Conservation (phyloP, 352 stramenopile species). For the Globisporangium camurandrum region DNA sequence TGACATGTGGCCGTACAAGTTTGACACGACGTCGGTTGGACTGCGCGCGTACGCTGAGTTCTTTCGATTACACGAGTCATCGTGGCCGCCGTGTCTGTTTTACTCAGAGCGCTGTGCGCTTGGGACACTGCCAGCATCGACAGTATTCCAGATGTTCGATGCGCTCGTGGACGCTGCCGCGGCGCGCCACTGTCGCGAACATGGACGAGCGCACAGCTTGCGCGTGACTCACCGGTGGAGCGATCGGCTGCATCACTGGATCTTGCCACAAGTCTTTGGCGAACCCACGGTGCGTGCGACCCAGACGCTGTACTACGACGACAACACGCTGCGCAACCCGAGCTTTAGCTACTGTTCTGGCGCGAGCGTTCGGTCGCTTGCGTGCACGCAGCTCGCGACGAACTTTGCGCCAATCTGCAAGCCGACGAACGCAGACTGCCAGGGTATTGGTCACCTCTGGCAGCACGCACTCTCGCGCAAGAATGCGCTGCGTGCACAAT, state of each 20-base stretch:
- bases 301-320: constrained; percentile 14
- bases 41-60: constrained; percentile 13
- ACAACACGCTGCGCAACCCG: background rate
- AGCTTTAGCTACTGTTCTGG: constrained; percentile 6
- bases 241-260: constrained; percentile 16
- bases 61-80: background rate
- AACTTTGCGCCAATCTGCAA: constrained; percentile 4
- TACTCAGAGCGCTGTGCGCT: constrained; percentile 5
- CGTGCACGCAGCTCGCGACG: background rate
- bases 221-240: constrained; percentile 5
- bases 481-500: constrained; percentile 1
- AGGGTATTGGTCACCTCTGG: constrained; percentile 5
- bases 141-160: constrained; percentile 13
- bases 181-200: background rate
- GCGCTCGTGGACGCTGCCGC: constrained; percentile 12
- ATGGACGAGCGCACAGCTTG: background rate
- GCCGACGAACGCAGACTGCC: constrained; percentile 5
- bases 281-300: constrained; percentile 5
- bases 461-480: constrained; percentile 5
- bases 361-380: background rate
- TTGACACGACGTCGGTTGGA: constrained; percentile 16
- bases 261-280: constrained; percentile 19
- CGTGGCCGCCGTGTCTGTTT: constrained; percentile 15
- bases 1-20: constrained; percentile 18
- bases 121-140: background rate